phyloP scores from a whole-genome alignment of 176 grass and related monocot species.

The Pontederia crassipes region DNA sequence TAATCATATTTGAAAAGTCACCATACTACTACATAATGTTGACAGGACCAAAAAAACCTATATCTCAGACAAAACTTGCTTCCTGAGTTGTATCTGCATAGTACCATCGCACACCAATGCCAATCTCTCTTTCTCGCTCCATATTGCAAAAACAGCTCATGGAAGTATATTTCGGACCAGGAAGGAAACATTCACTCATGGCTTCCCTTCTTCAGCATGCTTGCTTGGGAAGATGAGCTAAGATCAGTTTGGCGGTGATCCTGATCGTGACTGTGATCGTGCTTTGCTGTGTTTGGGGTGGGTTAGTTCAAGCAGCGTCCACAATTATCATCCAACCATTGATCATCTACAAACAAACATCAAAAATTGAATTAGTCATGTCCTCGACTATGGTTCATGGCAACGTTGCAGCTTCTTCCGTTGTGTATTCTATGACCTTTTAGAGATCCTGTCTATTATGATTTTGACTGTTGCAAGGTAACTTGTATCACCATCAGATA shows the following conservation, averaged over 20 bases:
- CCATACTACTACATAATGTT: no score
- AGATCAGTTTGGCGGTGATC: conserved; percentile 9
- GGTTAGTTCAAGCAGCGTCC: conserved; percentile 58
- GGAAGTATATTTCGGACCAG: no score
- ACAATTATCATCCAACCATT: conserved; percentile 97
- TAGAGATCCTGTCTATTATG: conserved; percentile 96
- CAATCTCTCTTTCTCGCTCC: no score
- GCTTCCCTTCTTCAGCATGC: no score
- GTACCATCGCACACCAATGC: no score
- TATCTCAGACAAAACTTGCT: no score
- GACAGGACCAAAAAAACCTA: no score
- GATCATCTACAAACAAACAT: conserved; percentile 59
- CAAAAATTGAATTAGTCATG: conserved; percentile 13
- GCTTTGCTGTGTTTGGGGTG: conserved; percentile 25
- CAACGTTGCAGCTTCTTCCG: conserved; percentile 62
- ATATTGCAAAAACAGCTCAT: no score
- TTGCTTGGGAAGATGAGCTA: no score
- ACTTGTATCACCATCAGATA: not conserved
- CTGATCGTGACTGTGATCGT: conserved; percentile 4
- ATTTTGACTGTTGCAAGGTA: conserved; percentile 55
- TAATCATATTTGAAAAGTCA: no score
- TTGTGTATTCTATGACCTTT: conserved; percentile 93
- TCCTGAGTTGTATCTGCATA: no score
- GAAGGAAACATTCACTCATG: no score
- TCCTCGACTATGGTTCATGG: not conserved